Percentiles rank a stretch among this genome's conserved stretches.
phyloP scores from a whole-genome alignment of 2,329 filamentous ascomycete species.

The Dendrostoma leiphaemia region DNA sequence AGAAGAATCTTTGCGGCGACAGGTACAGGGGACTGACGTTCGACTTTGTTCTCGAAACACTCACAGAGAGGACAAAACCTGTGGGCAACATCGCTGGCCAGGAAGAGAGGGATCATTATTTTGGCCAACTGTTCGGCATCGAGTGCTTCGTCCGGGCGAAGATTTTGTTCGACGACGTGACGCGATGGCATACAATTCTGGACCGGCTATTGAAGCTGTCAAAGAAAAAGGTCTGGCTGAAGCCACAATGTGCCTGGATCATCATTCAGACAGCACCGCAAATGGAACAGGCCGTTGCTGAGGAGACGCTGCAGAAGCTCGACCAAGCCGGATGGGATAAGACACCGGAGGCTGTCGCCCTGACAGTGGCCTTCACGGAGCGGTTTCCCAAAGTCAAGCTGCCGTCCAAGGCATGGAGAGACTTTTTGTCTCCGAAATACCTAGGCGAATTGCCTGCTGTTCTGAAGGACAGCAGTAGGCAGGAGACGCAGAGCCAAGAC shows the following conservation, averaged over 20 bases:
- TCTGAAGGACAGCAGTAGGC: slow-evolving; percentile 70
- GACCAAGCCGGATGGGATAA: slow-evolving; percentile 66
- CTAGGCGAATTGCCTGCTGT: slow-evolving; percentile 69
- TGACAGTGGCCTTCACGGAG: slow-evolving; percentile 74
- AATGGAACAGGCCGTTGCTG: slow-evolving; percentile 56
- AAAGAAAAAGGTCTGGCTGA: slow-evolving; percentile 82
- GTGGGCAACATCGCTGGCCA: slow-evolving; percentile 57
- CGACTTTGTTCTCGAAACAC: slow-evolving; percentile 49
- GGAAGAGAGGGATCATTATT: slow-evolving; percentile 81
- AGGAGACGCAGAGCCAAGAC: slow-evolving; percentile 42
- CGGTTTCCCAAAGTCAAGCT: slow-evolving; percentile 63
- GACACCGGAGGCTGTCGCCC: slow-evolving; percentile 83
- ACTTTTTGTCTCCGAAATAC: slow-evolving; percentile 71
- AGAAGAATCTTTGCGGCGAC: slow-evolving; percentile 39
- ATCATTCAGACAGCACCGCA: slow-evolving; percentile 70
- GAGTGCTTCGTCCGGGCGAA: slow-evolving; percentile 81
- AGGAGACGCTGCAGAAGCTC: slow-evolving; percentile 62
- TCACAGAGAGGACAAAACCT: slow-evolving; percentile 55
- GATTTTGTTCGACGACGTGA: slow-evolving; percentile 61
- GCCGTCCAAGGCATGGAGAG: slow-evolving; percentile 71
- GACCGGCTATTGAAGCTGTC: slow-evolving; percentile 71
- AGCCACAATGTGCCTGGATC: slow-evolving; percentile 82
- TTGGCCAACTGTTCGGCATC: slow-evolving; percentile 83
- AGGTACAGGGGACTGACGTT: slow-evolving; percentile 56
- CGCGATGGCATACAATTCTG: slow-evolving; percentile 67